phyloP scores from a whole-genome alignment of 2,329 filamentous ascomycete genomes.

The Capronia americana region DNA sequence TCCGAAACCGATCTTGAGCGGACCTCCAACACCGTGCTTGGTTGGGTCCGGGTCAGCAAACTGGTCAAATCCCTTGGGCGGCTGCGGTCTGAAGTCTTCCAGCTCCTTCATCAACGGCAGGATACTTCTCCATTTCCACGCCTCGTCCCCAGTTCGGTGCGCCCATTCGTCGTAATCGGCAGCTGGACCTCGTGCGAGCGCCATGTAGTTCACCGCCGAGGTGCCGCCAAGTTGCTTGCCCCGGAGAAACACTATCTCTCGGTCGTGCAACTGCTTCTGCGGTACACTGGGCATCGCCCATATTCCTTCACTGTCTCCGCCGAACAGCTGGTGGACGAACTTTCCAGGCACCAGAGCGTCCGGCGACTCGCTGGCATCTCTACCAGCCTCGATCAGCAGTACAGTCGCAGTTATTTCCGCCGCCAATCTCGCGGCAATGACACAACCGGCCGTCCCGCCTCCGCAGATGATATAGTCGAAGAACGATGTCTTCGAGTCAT shows the following conservation, averaged over 20 bases:
- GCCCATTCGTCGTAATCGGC: constrained; percentile 45
- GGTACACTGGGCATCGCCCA: constrained; percentile 23
- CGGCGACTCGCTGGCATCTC: constrained; percentile 2
- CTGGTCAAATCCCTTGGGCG: constrained; percentile 37
- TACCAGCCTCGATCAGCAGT: constrained; percentile 22
- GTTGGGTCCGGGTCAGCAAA: constrained; percentile 54
- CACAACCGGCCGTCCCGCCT: constrained; percentile 25
- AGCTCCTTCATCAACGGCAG: constrained; percentile 36
- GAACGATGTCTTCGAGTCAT: neutral
- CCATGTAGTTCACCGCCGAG: constrained; percentile 44
- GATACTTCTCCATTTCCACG: constrained; percentile 40
- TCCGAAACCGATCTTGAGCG: constrained; percentile 57
- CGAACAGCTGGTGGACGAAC: constrained; percentile 16
- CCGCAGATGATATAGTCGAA: constrained; percentile 29
- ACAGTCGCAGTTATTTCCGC: constrained; percentile 5
- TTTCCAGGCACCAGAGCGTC: constrained; percentile 17
- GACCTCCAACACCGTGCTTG: constrained; percentile 58
- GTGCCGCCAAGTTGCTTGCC: constrained; percentile 45
- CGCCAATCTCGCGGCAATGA: constrained; percentile 18
- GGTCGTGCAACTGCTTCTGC: constrained; percentile 2
- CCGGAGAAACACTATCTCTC: constrained; percentile 30
- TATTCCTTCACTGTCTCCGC: constrained; percentile 11
- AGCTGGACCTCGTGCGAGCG: constrained; percentile 34
- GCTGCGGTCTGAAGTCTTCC: constrained; percentile 37
- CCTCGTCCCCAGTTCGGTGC: constrained; percentile 38